Percentiles rank a stretch among this genome's conserved stretches.
These are phyloP conservation scores for Hygrophoropsis aurantiaca DNA, from an alignment of 768 basidiomycete genomes.

Conservation along the genomic window DNA sequence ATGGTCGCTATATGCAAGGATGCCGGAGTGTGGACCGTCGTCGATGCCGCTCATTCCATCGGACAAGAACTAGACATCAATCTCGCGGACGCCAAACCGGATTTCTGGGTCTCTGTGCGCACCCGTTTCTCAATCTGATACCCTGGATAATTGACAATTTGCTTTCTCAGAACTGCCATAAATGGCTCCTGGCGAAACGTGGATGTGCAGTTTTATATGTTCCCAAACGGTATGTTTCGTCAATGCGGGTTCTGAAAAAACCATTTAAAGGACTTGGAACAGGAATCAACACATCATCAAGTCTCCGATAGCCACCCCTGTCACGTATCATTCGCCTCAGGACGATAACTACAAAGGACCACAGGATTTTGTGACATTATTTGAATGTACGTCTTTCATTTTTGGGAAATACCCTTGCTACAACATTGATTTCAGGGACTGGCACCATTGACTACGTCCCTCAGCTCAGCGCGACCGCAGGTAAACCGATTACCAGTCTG, in stretches of 20 bases:
- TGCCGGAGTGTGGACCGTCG: constrained; percentile 61
- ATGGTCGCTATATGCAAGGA: constrained; percentile 64
- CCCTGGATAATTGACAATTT: neutral
- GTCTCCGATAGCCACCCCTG: constrained; percentile 57
- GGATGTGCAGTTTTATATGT: constrained; percentile 73
- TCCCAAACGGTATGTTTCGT: constrained; percentile 47
- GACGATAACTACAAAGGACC: constrained; percentile 31
- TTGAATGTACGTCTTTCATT: constrained; percentile 33
- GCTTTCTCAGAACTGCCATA: constrained; percentile 68
- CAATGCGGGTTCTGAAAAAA: neutral
- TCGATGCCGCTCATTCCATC: constrained; percentile 81
- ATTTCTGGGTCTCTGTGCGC: constrained; percentile 76
- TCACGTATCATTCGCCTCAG: constrained; percentile 48
- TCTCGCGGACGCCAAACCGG: constrained; percentile 53
- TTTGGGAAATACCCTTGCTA: neutral
- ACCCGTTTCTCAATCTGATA: neutral
- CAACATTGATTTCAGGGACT: constrained; percentile 44
- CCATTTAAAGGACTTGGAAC: neutral
- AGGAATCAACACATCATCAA: constrained; percentile 68
- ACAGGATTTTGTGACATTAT: constrained; percentile 48
- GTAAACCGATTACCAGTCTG: constrained; percentile 32
- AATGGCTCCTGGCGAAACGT: constrained; percentile 79
- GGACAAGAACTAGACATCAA: constrained; percentile 69
- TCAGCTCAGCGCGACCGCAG: constrained; percentile 52
- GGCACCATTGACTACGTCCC: constrained; percentile 60